Evolutionary conservation across 2,329 filamentous ascomycete species (phyloP).

Genomic region (Venturiaceae sp.): DNA sequence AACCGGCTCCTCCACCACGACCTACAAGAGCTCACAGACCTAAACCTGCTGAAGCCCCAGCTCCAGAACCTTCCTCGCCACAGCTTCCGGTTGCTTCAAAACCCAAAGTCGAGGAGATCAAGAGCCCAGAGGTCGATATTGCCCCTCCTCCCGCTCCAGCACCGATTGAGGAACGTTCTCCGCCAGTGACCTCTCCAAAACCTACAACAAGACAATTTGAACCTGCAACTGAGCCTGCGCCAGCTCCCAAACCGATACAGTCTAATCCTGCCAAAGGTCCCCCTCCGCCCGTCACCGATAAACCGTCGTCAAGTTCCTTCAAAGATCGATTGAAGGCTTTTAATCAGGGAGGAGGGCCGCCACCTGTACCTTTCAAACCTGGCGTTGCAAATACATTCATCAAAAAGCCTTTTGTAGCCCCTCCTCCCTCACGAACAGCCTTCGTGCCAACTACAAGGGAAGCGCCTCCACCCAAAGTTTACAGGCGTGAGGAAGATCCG

Average conservation of each 20-base stretch:
- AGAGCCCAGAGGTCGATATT: not conserved
- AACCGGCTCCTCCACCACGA: slow-evolving; percentile 80
- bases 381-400: slow-evolving; percentile 61
- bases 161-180: slow-evolving; percentile 9
- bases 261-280: slow-evolving; percentile 14
- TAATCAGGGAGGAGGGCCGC: slow-evolving; percentile 79
- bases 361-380: slow-evolving; percentile 84
- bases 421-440: slow-evolving; percentile 84
- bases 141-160: slow-evolving; percentile 19
- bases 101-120: not conserved
- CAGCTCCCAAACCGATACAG: slow-evolving; percentile 24
- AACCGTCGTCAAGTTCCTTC: slow-evolving; percentile 66
- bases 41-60: slow-evolving; percentile 37
- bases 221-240: slow-evolving; percentile 16
- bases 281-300: slow-evolving; percentile 59
- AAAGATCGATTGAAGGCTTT: slow-evolving; percentile 95
- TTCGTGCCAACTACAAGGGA: slow-evolving; percentile 73
- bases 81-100: not conserved
- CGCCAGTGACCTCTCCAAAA: slow-evolving; percentile 15
- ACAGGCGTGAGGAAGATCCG: slow-evolving; percentile 81
- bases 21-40: slow-evolving; percentile 61
- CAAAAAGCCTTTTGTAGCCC: slow-evolving; percentile 94
- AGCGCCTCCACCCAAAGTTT: slow-evolving; percentile 58
- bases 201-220: slow-evolving; percentile 8
- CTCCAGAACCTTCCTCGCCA: slow-evolving; percentile 5